Base-by-base conservation (phyloP, 495 filamentous ascomycete species). In the Penicillium dipodomyicola region DNA sequence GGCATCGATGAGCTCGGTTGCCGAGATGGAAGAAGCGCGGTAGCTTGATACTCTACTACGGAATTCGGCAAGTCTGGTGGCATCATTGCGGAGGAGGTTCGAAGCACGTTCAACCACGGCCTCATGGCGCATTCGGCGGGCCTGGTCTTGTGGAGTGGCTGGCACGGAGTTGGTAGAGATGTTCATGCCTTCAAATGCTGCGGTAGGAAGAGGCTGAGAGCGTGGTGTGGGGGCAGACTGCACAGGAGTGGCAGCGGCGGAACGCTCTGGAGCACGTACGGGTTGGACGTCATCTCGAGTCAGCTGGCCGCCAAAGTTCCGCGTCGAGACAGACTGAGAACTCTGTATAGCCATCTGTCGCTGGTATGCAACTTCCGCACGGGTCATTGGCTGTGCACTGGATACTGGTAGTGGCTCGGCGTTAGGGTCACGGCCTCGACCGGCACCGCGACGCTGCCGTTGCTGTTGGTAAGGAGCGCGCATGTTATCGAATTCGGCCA, bases 291-390 rank as follows among this genome's bases (percentile, higher is more conserved):
- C 78, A 9, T 76, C 72, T 51, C 82, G 74, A 15, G 85, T 87
- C 45, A 96, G 77, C 67, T 90, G 86, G 2, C 89, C 90, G 20
- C 92, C 90, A 72, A 96, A 96, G 12, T 84, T 91, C 25, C 90
- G 82, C 10, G 82, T 83, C 3, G 90, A 80, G 6, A 87, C 82
- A 0, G 90, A 87, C 65, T 94, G 93, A 1, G 89, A 84, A 57
- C 84, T 91, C 59, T 92, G 91, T 40, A 98, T 88, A 4, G 91
- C 93, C 82, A 96, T 86, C 58, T 96, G 91, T 42, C 95, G 80
- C 63, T 97, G 92, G 66, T 92, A 96, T 32, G 95, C 95, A 27
- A 96, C 74, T 68, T 98, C 90, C 60, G 92, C 94, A 72, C 94
- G 76, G 57, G 86, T 78, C 71, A 97, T 68, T 10, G 92, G 89